Conservation (phyloP, 139 green algal species). For the Gonium pectorale region DNA sequence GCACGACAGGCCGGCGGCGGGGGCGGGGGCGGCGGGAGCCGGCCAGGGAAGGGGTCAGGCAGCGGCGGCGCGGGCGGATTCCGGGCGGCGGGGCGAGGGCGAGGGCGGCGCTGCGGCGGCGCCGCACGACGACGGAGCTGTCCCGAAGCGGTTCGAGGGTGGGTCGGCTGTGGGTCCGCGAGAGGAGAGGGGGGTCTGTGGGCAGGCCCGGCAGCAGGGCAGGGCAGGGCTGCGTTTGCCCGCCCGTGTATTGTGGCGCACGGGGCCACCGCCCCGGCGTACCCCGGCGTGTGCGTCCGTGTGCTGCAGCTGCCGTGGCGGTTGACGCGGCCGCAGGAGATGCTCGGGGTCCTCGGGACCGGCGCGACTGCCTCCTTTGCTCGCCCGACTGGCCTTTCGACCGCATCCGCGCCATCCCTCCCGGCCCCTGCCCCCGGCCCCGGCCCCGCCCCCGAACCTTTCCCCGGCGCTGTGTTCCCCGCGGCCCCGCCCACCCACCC, state of each 20-base stretch:
- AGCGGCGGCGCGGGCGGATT: not conserved
- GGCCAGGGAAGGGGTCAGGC: not conserved
- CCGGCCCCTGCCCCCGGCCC: not conserved
- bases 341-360: too few species aligned
- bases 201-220: not conserved
- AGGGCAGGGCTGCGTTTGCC: too few species aligned
- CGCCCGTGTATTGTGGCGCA: too few species aligned
- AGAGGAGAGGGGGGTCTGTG: not conserved
- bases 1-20: not conserved
- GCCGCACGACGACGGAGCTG: not conserved
- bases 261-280: too few species aligned
- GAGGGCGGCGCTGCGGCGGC: not conserved
- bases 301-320: too few species aligned
- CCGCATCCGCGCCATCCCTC: not conserved
- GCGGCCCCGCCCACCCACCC: too few species aligned
- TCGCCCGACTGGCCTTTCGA: too few species aligned
- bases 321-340: too few species aligned
- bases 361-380: too few species aligned
- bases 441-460: not conserved
- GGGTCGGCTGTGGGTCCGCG: not conserved
- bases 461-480: not conserved
- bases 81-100: too few species aligned
- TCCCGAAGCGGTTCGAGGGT: not conserved
- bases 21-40: not conserved
- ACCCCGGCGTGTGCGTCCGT: too few species aligned